Evolutionary conservation across 2,329 filamentous ascomycete species (phyloP), one percentile per base, ranked within the genome.

Genomic region (Aspergillus viridinutans): DNA sequence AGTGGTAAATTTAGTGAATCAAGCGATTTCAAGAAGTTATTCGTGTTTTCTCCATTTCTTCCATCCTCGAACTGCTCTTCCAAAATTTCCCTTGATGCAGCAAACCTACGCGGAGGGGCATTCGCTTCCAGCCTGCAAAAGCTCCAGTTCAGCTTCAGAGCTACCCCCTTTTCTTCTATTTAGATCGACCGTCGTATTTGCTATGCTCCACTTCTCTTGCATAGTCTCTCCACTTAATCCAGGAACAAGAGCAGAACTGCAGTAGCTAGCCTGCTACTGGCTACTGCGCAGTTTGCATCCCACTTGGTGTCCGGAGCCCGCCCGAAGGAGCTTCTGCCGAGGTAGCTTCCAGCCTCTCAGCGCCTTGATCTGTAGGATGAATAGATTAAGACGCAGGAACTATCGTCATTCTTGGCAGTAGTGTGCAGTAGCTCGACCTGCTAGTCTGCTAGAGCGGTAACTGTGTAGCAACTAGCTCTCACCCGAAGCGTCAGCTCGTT

Each of bases 1-100:
- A 73, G 71, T 73, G 71, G 69, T 71, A 71, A 66, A 65, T 63
- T 65, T 68, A 69, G 64, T 69, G 61, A 70, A 69, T 67, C 65
- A 71, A 72, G 67, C 68, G 67, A 64, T 67, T 71, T 65, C 64
- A 68, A 69, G 53, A 59, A 58, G 28, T 55, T 58, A 9, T 49
- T 35, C 42, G 28, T 58, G 28, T 49, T n/a, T 43, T 49, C 9
- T n/a, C 40, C 14, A 5, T 25, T 38, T 56, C 48, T 32, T 21
- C 14, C 10, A 20, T 38, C 6, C 20, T 38, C 10, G 14, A 52
- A 23, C 1, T 35, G 40, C 7, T 21, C 29, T 32, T 32, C 4
- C 29, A 6, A 32, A 14, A 12, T 32, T 14, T 32, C 29, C 10
- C 12, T 32, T 4, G 4, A 32, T 12, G 12, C 29, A 14, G 12